Conservation (phyloP, 2,329 filamentous ascomycete genomes). For the Didymella pinodella region DNA sequence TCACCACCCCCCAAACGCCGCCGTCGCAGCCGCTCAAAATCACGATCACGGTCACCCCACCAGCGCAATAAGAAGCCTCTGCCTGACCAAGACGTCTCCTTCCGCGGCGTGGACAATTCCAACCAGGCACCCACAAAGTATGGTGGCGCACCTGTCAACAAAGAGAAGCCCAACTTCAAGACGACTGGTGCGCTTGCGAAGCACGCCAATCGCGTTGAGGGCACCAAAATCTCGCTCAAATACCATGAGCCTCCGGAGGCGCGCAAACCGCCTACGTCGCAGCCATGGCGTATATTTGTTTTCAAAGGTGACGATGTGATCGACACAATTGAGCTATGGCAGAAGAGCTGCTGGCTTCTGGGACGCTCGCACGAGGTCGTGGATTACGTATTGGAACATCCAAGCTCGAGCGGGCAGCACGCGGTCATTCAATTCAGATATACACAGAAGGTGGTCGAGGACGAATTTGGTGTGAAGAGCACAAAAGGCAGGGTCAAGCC, state of each 20-base stretch:
- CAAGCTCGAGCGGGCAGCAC: constrained; percentile 94
- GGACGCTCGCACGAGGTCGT: constrained; percentile 82
- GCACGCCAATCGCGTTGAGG: constrained; percentile 83
- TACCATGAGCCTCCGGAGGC: constrained; percentile 96
- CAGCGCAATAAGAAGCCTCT: constrained; percentile 54
- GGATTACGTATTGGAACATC: constrained; percentile 85
- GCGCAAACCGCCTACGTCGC: constrained; percentile 79
- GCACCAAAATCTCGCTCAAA: constrained; percentile 82
- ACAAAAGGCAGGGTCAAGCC: constrained; percentile 64
- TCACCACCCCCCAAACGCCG: constrained; percentile 47
- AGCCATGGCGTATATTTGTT: constrained; percentile 88
- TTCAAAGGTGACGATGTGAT: constrained; percentile 86
- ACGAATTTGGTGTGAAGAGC: constrained; percentile 69
- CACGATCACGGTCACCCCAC: constrained; percentile 55
- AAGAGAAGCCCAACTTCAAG: constrained; percentile 88
- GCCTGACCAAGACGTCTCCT: constrained; percentile 58
- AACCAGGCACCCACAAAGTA: constrained; percentile 41
- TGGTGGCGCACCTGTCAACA: constrained; percentile 59
- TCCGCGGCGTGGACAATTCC: constrained; percentile 48
- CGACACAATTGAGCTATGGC: constrained; percentile 79
- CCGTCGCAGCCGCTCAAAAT: constrained; percentile 38
- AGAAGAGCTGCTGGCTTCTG: constrained; percentile 87
- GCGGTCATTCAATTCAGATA: constrained; percentile 93
- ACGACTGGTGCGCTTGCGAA: constrained; percentile 84
- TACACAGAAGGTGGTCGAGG: constrained; percentile 83